Base-by-base conservation (phyloP, 441 rosid species). In the Macaranga tanarius region DNA sequence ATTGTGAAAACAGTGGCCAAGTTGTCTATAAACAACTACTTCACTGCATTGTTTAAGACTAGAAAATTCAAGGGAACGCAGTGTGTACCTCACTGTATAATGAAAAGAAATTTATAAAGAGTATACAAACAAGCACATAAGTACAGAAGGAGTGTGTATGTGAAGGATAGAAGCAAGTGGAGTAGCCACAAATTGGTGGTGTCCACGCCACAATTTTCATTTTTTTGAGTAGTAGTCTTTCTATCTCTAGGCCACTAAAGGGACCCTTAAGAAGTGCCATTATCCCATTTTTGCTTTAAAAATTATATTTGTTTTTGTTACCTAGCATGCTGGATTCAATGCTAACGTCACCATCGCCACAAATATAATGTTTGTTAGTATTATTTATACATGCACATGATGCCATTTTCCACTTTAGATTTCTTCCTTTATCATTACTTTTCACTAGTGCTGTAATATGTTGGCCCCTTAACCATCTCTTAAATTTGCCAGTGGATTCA, bases 141-240 rank as follows among this genome's bases (percentile, higher is more conserved):
- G 65, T 16, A n/a, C n/a, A 12, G 15, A 40, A 17, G 34, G 10
- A 50, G 10, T 9, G 50, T 7, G 11, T 20, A 23, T 48, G 40
- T 15, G 54, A 69, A 67, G 52, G 23, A n/a, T 5, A 10, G 20
- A 8, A 25, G 45, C 19, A 58, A 87, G 91, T 84, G 95, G 85
- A 72, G 73, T 72, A 87, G 68, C 86, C 89, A 86, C 75, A 79
- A 75, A 76, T 75, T 79, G 79, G 89, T 89, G 95, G 84, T 68
- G 71, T 88, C 89, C 93, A 85, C 80, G 70, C 84, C 86, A 86
- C 77, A 20, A 48, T 66, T 48, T 42, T 42, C 2, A 7, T 6
- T 10, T 83, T 61, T 61, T 25, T 55, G 7, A 10, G 38, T 59
- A 64, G 20, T 31, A 65, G 34, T 56, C 79, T 69, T 69, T 75